A percentile compares a stretch with the other conserved stretches of the same genome.
phyloP scores from a whole-genome alignment of 2,329 filamentous ascomycete genomes.

The Apiospora saccharicola region DNA sequence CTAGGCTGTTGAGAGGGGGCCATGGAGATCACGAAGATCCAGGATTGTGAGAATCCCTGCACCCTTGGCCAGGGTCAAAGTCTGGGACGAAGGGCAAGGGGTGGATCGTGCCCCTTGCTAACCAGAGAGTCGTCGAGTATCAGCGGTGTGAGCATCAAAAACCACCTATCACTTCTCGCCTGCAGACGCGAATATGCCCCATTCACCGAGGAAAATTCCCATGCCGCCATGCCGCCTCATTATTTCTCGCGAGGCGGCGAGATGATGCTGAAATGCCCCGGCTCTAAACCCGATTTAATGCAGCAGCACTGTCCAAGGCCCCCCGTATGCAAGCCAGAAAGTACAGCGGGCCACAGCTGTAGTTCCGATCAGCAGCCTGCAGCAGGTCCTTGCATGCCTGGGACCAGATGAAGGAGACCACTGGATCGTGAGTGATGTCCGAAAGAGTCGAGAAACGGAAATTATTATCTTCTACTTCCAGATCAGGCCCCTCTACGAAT shows the following conservation, averaged over 20 bases:
- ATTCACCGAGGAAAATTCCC: background rate
- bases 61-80: background rate
- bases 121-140: background rate
- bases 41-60: background rate
- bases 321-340: background rate
- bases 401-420: background rate
- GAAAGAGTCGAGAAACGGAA: background rate
- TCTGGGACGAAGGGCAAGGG: conserved; percentile 14
- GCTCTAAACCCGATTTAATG: conserved; percentile 1
- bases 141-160: conserved; percentile 14
- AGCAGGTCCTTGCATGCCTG: background rate
- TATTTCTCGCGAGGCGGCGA: background rate
- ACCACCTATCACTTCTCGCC: conserved; percentile 14
- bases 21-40: conserved; percentile 17
- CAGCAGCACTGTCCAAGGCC: background rate
- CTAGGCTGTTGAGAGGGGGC: background rate
- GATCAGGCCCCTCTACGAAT: background rate
- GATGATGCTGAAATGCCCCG: background rate
- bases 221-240: background rate
- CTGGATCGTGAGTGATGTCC: conserved; percentile 7
- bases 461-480: conserved; percentile 1
- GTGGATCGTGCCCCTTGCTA: conserved; percentile 7
- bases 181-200: background rate
- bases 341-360: conserved; percentile 6
- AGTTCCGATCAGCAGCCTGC: background rate